Conservation (phyloP, 495 filamentous ascomycete genomes). For the Penicillium cataractarum region DNA sequence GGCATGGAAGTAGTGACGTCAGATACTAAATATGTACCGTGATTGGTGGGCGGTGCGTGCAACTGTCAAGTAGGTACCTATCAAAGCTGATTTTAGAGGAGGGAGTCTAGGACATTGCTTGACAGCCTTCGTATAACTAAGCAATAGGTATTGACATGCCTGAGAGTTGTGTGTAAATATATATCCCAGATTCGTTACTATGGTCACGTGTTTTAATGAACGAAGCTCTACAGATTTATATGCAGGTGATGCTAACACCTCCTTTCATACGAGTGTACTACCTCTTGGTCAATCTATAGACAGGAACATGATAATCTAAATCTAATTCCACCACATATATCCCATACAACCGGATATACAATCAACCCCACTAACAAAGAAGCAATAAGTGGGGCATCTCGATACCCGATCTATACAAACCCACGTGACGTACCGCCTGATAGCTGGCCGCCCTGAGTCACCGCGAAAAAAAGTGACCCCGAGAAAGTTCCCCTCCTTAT, state of each 20-base stretch:
- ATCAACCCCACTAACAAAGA: background rate
- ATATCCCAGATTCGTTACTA: too few species aligned
- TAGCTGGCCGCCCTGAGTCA: conserved; percentile 33
- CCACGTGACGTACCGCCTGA: conserved; percentile 40
- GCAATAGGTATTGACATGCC: background rate
- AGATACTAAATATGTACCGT: conserved; percentile 1
- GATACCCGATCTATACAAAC: conserved; percentile 1
- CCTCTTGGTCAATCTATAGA: too few species aligned
- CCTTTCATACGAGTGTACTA: too few species aligned
- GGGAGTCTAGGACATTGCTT: background rate
- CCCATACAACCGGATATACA: background rate
- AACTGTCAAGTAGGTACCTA: background rate
- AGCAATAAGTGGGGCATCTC: background rate
- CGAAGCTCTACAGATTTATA: too few species aligned
- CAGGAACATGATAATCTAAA: too few species aligned
- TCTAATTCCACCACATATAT: background rate
- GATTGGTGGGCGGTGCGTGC: background rate
- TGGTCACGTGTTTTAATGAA: too few species aligned
- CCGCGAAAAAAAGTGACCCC: conserved; percentile 42
- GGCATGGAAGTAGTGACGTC: conserved; percentile 23
- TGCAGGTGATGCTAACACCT: too few species aligned
- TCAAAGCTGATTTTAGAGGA: too few species aligned
- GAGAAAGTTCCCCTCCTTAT: conserved; percentile 42
- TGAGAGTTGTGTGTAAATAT: too few species aligned
- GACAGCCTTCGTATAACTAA: too few species aligned